Base-by-base conservation (phyloP, 805 yeast genomes). In the Komagataella kurtzmanii region DNA sequence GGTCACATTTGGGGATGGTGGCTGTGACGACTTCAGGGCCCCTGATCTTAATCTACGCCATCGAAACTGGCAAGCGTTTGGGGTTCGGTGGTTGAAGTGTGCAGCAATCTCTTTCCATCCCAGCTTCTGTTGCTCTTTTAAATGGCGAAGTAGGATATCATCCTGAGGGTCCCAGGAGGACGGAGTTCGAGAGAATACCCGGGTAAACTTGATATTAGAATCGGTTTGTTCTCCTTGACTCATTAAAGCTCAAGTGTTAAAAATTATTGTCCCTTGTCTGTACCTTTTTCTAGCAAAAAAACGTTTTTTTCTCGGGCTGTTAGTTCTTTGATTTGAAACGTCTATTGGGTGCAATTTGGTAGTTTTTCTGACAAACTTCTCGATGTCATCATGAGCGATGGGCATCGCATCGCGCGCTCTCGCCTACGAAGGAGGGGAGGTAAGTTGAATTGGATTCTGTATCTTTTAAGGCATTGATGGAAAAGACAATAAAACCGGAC, bases 41-140 rank as follows among this genome's bases (percentile, higher is more conserved):
- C 76, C 75, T 7, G 70, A 63, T 58, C 71, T 77, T 48, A 81
- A 68, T 55, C 96, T 68, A 63, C 96, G 76, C 96, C 96, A 88
- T 58, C 96, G 76, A 62, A 86, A 86, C 67, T 86, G 95, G 59
- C 95, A 86, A 1, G 95, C 95, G 62, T 86, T 88, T 40, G 95
- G 91, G 2, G 96, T 88, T 60, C 96, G 71, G 60, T 83, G 82
- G 30, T 76, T 71, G 64, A 88, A 88, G 61, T 85, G 85, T 44
- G 81, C 74, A 1, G 93, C 81, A 46, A 88, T 87, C 56, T 88
- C 95, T 64, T 88, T 83, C 96, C 96, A 88, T 1, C 96, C 96
- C 56, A 88, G 72, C 62, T 85, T 85, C 62, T 82, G 86, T 51
- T 78, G 79, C 63, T 88, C 96, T 65, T 88, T 88, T 58, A 88